phyloP scores from a whole-genome alignment of 192 early-diverging fungal genomes.

The Radiomyces spectabilis region DNA sequence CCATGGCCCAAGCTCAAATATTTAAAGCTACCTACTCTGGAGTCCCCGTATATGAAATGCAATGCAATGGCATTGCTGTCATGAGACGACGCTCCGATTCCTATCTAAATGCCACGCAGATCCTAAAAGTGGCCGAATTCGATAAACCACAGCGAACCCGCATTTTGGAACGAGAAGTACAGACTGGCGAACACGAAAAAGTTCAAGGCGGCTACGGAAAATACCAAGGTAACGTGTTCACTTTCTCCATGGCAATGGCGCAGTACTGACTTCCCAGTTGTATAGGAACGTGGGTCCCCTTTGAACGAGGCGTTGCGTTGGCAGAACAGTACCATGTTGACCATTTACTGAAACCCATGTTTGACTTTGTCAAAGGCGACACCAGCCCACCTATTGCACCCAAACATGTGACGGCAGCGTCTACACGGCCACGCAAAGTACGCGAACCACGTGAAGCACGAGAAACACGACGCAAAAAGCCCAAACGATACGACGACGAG shows the following conservation, averaged over 20 bases:
- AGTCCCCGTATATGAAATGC: constrained; percentile 93
- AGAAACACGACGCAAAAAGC: constrained; percentile 28
- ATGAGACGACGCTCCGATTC: constrained; percentile 80
- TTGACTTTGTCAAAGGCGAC: constrained; percentile 69
- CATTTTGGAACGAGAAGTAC: constrained; percentile 90
- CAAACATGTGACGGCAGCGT: constrained; percentile 45
- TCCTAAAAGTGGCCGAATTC: constrained; percentile 93
- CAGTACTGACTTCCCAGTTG: no score
- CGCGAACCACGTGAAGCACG: constrained; percentile 34
- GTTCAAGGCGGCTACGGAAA: constrained; percentile 98
- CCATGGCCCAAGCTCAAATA: no score
- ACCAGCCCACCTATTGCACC: constrained; percentile 48
- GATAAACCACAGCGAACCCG: constrained; percentile 89
- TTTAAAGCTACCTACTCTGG: constrained; percentile 87
- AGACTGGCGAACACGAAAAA: constrained; percentile 85
- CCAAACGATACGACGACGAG: no score
- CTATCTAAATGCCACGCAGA: constrained; percentile 96
- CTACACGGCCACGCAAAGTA: constrained; percentile 30
- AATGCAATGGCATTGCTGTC: constrained; percentile 67
- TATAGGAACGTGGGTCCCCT: constrained; percentile 75
- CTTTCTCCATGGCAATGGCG: no score
- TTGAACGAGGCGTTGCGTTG: constrained; percentile 70
- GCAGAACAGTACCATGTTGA: constrained; percentile 78
- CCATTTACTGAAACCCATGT: constrained; percentile 61
- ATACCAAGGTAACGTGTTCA: constrained; percentile 88